Base-by-base conservation (phyloP, 352 stramenopile genomes). In the Phytophthora citrophthora region DNA sequence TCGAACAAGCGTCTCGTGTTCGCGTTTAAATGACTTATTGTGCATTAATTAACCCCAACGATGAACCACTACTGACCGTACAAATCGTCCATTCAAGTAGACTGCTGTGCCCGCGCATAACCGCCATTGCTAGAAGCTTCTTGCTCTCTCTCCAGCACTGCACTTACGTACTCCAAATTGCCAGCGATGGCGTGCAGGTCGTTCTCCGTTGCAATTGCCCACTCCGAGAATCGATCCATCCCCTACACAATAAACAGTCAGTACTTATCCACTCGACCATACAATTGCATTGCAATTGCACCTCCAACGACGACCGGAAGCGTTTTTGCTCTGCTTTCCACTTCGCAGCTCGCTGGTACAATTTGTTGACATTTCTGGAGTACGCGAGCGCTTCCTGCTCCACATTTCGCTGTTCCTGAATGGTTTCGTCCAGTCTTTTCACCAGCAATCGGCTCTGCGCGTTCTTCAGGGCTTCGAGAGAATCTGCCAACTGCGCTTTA, bases 281-380 rank as follows among this genome's bases (percentile, higher is more conserved):
- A 41, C 8, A 55, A 24, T 59, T 18, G n/a, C 8, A 29, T 20
- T 32, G 36, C 10, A 18, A 9, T 54, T 58, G 40, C 47, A 81
- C 77, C 34, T 86, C 61, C 7, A 91, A 65, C 27, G 64, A 62
- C 16, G 59, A 72, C 8, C 76, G 72, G 44, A 91, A 80, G 8
- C 83, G 83, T 31, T 83, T 85, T 63, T 86, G 83, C 50, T 91
- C 83, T 1, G 76, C 54, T 50, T 88, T 89, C 79, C 79, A 91
- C 67, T 87, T 89, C 27, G 71, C 70, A 5, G 80, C 74, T 32
- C 81, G 62, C 43, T 66, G 55, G 43, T 65, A 55, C 31, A 89
- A 51, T 34, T 41, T 66, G 44, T 80, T 88, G 47, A 86, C 77
- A 50, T 76, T 86, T 61, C 89, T 89, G 18, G 70, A 79, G 48